Evolutionary conservation across 2,329 filamentous ascomycete genomes (phyloP).

Genomic region (Ophiostoma australiae): DNA sequence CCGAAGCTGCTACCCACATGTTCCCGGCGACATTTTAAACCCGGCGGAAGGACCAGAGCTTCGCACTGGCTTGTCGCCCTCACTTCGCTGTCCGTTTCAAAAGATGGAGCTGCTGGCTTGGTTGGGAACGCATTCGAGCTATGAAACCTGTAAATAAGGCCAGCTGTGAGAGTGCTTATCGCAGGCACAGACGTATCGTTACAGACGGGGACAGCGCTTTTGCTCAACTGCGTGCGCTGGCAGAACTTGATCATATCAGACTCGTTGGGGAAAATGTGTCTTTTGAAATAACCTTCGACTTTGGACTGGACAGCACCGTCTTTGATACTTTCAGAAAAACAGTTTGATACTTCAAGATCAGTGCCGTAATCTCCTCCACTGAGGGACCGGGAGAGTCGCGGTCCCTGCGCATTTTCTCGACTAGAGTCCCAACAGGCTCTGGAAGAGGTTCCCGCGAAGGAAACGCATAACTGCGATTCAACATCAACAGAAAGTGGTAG

Average conservation of each 20-base stretch:
- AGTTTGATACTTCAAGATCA: too few species aligned
- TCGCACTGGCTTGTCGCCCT: neutral
- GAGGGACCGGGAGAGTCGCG: neutral
- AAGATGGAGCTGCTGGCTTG: neutral
- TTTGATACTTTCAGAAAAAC: neutral
- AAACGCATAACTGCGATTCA: neutral
- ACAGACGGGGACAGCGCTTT: neutral
- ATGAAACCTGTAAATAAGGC: neutral
- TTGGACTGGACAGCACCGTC: neutral
- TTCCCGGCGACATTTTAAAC: neutral
- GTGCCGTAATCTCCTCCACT: neutral
- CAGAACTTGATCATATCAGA: neutral
- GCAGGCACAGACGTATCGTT: neutral
- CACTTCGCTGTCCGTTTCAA: neutral
- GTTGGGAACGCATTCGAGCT: neutral
- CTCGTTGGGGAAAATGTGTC: neutral
- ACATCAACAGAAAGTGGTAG: neutral
- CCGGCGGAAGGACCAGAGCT: neutral
- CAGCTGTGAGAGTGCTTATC: neutral
- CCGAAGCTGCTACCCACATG: neutral
- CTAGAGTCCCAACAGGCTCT: neutral
- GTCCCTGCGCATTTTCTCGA: neutral
- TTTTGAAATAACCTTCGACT: neutral
- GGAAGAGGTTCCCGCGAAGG: neutral
- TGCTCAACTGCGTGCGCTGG: neutral